Evolutionary conservation across 2,329 filamentous ascomycete genomes (phyloP).

Genomic region (Tolypocladium pustulatum): DNA sequence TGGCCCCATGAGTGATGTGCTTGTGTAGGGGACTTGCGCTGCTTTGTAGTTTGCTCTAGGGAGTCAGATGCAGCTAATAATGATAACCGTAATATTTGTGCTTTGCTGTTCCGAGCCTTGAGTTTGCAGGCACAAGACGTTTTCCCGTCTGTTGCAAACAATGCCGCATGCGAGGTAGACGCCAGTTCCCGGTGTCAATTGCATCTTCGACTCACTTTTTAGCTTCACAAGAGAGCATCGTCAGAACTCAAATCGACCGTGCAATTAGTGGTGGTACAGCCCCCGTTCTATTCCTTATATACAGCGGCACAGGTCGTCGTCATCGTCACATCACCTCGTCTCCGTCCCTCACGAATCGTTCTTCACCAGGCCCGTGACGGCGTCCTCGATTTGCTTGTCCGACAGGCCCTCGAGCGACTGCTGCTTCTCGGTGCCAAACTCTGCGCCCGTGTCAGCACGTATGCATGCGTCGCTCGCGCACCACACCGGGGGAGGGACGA

Average conservation of each 20-base stretch:
- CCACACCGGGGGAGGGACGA: conserved; percentile 8
- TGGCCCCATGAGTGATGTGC: not conserved
- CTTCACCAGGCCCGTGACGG: conserved; percentile 45
- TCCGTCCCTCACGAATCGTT: not conserved
- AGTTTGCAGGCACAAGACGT: not conserved
- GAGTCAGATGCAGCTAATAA: not conserved
- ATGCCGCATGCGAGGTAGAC: not conserved
- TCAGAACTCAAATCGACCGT: not conserved
- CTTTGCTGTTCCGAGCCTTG: not conserved
- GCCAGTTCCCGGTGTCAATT: not conserved
- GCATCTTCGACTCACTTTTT: not conserved
- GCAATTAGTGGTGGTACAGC: not conserved
- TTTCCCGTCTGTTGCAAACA: not conserved
- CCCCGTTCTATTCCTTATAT: not conserved
- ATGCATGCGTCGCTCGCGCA: no score
- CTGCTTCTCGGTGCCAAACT: conserved; percentile 46
- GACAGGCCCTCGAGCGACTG: conserved; percentile 47
- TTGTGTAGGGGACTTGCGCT: not conserved
- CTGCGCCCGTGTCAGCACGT: conserved; percentile 21
- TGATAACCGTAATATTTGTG: not conserved
- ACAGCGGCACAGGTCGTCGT: not conserved
- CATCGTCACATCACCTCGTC: not conserved
- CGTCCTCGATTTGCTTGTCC: conserved; percentile 52
- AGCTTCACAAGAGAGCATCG: not conserved
- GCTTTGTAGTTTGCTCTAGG: no score